A percentile compares a stretch with the other conserved stretches of the same genome.
phyloP scores from a whole-genome alignment of 2,329 filamentous ascomycete genomes.

The Rhynchosporium agropyri region DNA sequence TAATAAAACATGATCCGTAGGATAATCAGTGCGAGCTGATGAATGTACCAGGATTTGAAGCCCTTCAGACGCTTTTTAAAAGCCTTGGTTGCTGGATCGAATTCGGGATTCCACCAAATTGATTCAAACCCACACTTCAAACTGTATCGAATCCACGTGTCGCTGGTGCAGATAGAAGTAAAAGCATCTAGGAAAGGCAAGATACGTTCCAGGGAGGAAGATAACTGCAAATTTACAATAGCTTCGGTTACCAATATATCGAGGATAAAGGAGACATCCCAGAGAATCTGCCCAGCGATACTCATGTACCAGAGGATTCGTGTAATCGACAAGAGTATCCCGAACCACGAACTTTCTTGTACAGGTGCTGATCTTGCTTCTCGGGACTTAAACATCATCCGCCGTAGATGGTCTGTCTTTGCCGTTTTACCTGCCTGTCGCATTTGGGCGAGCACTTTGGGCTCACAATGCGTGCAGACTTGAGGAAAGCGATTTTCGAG shows the following conservation, averaged over 20 bases:
- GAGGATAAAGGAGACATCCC: slow-evolving; percentile 31
- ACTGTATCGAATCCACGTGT: slow-evolving; percentile 46
- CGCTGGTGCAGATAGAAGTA: slow-evolving; percentile 44
- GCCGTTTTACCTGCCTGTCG: slow-evolving; percentile 76
- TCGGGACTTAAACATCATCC: slow-evolving; percentile 66
- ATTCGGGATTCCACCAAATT: slow-evolving; percentile 70
- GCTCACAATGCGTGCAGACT: slow-evolving; percentile 80
- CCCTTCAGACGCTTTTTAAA: slow-evolving; percentile 62
- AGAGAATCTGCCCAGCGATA: slow-evolving; percentile 36
- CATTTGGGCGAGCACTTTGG: slow-evolving; percentile 70
- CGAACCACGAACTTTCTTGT: slow-evolving; percentile 16
- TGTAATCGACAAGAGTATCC: slow-evolving; percentile 27
- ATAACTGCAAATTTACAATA: not conserved
- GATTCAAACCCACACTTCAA: slow-evolving; percentile 54
- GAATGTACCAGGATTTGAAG: slow-evolving; percentile 65
- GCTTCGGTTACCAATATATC: not conserved
- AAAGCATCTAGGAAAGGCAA: slow-evolving; percentile 13
- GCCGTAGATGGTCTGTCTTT: slow-evolving; percentile 39
- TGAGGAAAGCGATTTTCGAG: slow-evolving; percentile 87
- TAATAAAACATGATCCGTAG: slow-evolving; percentile 54
- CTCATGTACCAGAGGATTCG: slow-evolving; percentile 36
- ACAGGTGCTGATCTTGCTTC: slow-evolving; percentile 44
- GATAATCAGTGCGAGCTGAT: slow-evolving; percentile 62
- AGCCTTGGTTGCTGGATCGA: slow-evolving; percentile 61
- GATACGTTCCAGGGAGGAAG: not conserved